phyloP scores from a whole-genome alignment of 2,329 filamentous ascomycete species.

The Cryphonectria carpinicola region DNA sequence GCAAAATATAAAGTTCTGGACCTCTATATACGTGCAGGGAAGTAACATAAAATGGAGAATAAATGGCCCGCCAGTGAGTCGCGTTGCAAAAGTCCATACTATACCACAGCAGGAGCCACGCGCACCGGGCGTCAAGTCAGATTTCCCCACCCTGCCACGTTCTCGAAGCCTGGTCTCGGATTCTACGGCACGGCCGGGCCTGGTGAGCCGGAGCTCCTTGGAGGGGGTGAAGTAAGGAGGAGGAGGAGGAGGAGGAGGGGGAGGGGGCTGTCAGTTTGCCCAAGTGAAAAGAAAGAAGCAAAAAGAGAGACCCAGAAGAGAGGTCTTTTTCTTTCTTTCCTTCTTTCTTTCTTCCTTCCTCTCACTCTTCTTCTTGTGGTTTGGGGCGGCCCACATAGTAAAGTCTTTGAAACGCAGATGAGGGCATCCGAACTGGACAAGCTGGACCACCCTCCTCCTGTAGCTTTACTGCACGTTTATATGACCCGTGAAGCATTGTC shows the following conservation, averaged over 20 bases:
- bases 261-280: neutral
- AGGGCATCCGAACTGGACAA: neutral
- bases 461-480: neutral
- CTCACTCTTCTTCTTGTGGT: neutral
- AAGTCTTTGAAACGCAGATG: neutral
- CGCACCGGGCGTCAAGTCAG: neutral
- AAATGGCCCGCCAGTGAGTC: neutral
- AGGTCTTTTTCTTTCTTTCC: no score
- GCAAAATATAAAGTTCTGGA: neutral
- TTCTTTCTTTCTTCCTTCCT: neutral
- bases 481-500: neutral
- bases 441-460: neutral
- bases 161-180: slow-evolving; percentile 7
- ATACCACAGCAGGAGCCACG: neutral
- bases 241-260: neutral
- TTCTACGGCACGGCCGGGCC: neutral
- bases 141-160: slow-evolving; percentile 13
- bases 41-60: neutral
- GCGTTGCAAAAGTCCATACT: neutral
- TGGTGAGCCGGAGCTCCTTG: neutral
- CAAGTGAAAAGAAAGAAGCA: neutral
- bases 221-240: neutral
- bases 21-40: neutral
- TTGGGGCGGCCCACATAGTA: neutral
- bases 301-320: no score